Base-by-base conservation (phyloP, 108 stramenopile genomes). In the Thalassiosira profunda region DNA sequence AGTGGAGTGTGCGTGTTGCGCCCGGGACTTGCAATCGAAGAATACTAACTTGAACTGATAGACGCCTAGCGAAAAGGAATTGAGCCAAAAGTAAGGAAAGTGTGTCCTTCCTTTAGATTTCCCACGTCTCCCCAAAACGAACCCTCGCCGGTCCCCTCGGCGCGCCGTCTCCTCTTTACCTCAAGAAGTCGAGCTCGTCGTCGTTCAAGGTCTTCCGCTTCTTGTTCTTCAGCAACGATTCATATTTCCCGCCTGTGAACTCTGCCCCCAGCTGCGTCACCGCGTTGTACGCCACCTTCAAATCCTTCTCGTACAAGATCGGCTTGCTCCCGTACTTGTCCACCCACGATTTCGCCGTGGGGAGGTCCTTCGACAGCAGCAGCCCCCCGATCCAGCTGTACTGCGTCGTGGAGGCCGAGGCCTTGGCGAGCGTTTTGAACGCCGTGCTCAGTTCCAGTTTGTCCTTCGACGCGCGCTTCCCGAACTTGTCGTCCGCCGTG, bases 221-320 rank as follows among this genome's bases (percentile, higher is more conserved):
- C 61, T 78, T 88, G 63, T 89, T 86, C 81, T 94, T 91, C 60
- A 94, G 80, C 45, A 94, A 57, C 58, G 73, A 85, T 63, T 91
- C 93, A 67, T 94, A 94, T 64, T 91, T 94, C 23, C 93, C 93
- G 33, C 93, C 93, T 0, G 93, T 94, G 60, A 79, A 94, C 51
- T 91, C 88, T 5, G 78, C 89, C 26, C 93, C 93, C 43, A 91
- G 68, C 56, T 89, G 87, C n/a, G 93, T 94, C 30, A 92, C 46
- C n/a, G 84, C 44, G 58, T 94, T 91, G 72, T 84, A 90, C 11
- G 90, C 84, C 29, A 84, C 64, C 41, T 59, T 68, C 44, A 95
- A 76, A 80, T 95, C 93, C 79, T 95, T 92, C 44, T 74, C 74
- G 73, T 84, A 95, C 26, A 69, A 55, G 23, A 95, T 59, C 20